Evolutionary conservation across 2,329 filamentous ascomycete species (phyloP), one percentile per base, ranked within the genome.

Genomic region (Pyricularia grisea): DNA sequence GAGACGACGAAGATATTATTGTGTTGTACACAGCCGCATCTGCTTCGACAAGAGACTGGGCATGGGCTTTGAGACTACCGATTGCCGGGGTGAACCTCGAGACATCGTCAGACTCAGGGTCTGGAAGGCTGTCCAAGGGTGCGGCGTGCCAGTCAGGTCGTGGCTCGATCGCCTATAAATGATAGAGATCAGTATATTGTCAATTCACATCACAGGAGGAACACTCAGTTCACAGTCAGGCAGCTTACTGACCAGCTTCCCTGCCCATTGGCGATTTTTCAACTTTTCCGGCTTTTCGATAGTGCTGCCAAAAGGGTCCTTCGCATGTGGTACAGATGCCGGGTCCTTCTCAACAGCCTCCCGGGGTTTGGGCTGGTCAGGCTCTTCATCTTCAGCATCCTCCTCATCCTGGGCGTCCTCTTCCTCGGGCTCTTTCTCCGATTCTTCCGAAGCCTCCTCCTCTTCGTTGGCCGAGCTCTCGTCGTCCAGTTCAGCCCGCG

Each of bases 1-100:
- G 94, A 2, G 94, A 95, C 30, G 92, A 93, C 67, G 92, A 88
- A 7, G 92, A 88, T 69, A 91, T 82, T 73, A 92, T 90, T 30
- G 88, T 87, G 69, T 85, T 85, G 80, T 97, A 99, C 65, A 87
- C 83, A 60, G 87, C 84, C 71, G 91, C 91, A 76, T 99, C 95
- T 30, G 88, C 84, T 68, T 96, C 89, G 25, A 98, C 82, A 7
- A 98, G 83, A 11, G 85, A 83, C 71, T 88, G 87, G 3, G 93
- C 93, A 77, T 97, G 88, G 17, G 88, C 81, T 74, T 92, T 88
- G 64, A 91, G 76, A 55, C 81, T 79, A 64, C 82, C 79, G 30
- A 87, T 80, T 14, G 81, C 79, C 20, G 78, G 74, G 23, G 79
- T 76, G 70, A 82, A 81, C 1, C 80, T 80, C 25, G 77, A 78